Conservation (phyloP, 73 alveolate genomes). For the Durusdinium trenchii region DNA sequence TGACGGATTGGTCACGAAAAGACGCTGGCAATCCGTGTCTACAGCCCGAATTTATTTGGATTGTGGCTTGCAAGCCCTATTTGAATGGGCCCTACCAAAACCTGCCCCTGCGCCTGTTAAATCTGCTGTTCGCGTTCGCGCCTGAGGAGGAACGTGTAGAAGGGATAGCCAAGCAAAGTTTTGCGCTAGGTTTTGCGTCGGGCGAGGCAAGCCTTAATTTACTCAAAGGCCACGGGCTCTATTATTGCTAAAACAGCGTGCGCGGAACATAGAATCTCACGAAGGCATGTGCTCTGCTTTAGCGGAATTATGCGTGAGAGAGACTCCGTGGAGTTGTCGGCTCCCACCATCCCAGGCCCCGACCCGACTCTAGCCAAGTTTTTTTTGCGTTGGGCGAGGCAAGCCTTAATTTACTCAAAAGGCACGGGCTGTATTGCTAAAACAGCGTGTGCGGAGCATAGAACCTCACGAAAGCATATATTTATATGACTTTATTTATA, state of each 20-base stretch:
- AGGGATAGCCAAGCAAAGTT: too few species aligned
- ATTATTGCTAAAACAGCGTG: too few species aligned
- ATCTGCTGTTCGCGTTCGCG: neutral
- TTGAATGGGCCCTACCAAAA: neutral
- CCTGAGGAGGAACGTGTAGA: slow-evolving; percentile 4
- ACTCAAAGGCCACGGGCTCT: too few species aligned
- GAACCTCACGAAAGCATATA: too few species aligned
- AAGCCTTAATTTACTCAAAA: too few species aligned
- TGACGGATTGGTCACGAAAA: neutral
- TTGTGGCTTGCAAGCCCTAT: neutral
- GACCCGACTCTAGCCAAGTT: neutral
- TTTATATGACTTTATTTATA: too few species aligned
- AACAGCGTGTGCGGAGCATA: neutral
- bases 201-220: too few species aligned
- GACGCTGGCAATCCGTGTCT: neutral
- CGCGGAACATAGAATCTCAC: neutral
- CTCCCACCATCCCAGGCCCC: neutral
- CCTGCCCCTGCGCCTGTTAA: too few species aligned
- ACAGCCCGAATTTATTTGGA: neutral
- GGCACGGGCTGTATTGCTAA: neutral
- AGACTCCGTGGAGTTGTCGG: too few species aligned
- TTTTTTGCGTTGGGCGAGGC: neutral
- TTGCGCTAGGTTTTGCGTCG: too few species aligned
- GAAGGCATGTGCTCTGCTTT: neutral
- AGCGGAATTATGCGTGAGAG: neutral